Percentiles rank a stretch among this genome's conserved stretches.
phyloP scores from a whole-genome alignment of 2,329 filamentous ascomycete genomes.

The Escovopsis weberi region DNA sequence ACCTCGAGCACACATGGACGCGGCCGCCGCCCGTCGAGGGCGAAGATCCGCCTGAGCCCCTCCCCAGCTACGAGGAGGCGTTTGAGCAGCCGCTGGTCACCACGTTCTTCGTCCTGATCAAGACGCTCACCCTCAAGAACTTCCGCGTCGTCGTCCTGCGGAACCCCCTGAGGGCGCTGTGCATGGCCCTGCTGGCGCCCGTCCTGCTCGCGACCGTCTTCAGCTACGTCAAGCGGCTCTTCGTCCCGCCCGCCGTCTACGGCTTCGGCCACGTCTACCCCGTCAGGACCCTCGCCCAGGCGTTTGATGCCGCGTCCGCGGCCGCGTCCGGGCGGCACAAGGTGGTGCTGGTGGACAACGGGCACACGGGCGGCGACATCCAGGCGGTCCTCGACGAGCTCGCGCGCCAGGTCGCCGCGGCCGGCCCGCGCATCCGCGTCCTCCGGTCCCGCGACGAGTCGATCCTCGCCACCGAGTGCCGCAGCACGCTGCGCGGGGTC shows the following conservation, averaged over 20 bases:
- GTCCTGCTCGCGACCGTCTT: conserved; percentile 44
- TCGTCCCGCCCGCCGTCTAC: conserved; percentile 60
- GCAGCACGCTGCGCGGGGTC: conserved; percentile 48
- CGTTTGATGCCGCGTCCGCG: conserved; percentile 42
- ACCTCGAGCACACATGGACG: too few relatives aligned
- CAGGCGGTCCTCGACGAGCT: conserved; percentile 53
- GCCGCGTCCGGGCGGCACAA: conserved; percentile 44
- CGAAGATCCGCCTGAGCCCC: too few relatives aligned
- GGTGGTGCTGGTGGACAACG: conserved; percentile 68
- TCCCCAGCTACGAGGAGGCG: not conserved
- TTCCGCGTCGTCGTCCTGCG: conserved; percentile 42
- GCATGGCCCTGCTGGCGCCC: conserved; percentile 46
- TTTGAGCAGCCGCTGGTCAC: conserved; percentile 17
- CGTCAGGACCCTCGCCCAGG: conserved; percentile 50
- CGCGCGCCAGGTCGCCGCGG: conserved; percentile 37
- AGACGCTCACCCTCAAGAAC: conserved; percentile 49
- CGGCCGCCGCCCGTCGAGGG: too few relatives aligned
- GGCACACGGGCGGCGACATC: conserved; percentile 53
- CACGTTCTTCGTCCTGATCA: conserved; percentile 41
- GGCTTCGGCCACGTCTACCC: conserved; percentile 52
- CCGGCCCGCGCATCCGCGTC: conserved; percentile 39
- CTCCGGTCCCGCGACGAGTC: conserved; percentile 37
- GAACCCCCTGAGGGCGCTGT: conserved; percentile 34
- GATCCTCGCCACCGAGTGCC: conserved; percentile 49
- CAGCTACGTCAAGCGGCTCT: conserved; percentile 66